These are phyloP conservation scores for Alliaria petiolata DNA, from an alignment of 345 rosid genomes.

Conservation along the genomic window DNA sequence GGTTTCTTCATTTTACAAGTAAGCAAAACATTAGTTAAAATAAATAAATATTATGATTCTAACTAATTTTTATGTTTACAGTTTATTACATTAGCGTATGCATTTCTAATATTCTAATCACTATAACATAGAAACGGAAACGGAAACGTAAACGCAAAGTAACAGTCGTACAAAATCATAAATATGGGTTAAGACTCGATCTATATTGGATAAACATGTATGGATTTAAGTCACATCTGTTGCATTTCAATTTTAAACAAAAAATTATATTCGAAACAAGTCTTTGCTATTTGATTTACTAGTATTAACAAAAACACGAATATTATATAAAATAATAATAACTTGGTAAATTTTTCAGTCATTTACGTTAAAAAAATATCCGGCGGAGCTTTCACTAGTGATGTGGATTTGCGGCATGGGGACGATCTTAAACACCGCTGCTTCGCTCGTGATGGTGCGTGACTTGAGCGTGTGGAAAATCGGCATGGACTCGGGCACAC, in stretches of 20 bases:
- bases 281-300: neutral
- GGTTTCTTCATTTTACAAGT: conserved; percentile 84
- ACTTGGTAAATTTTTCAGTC: conserved; percentile 38
- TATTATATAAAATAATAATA: neutral
- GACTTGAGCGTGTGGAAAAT: conserved; percentile 68
- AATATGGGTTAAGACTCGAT: too few relatives aligned
- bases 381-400: conserved; percentile 88
- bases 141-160: neutral
- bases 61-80: neutral
- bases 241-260: neutral
- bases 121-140: neutral
- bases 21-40: conserved; percentile 15
- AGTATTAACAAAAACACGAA: neutral
- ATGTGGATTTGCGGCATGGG: conserved; percentile 75
- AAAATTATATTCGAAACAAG: neutral
- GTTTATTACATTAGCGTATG: neutral
- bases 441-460: conserved; percentile 60
- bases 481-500: conserved; percentile 71
- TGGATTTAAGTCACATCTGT: neutral
- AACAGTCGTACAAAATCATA: too few relatives aligned
- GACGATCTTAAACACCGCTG: conserved; percentile 48
- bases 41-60: neutral
- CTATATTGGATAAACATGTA: too few relatives aligned
- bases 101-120: neutral
- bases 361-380: conserved; percentile 70